phyloP scores from a whole-genome alignment of 768 basidiomycete species.

The Porphyrellus cyaneotinctus region DNA sequence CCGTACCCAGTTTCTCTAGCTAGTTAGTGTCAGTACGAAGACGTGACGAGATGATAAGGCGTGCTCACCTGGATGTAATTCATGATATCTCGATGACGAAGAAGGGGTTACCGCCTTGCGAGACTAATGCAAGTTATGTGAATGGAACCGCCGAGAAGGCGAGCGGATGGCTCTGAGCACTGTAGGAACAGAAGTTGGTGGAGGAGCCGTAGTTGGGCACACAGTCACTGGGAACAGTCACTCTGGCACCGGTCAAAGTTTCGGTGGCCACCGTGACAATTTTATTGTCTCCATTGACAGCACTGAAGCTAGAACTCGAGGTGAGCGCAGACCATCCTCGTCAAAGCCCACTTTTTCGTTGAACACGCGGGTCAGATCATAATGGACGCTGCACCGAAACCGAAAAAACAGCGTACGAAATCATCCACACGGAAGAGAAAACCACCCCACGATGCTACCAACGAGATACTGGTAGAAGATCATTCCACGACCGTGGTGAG shows the following conservation, averaged over 20 bases:
- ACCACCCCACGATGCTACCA: background rate
- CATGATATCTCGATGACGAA: conserved; percentile 24
- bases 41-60: background rate
- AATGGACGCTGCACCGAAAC: conserved; percentile 45
- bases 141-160: conserved; percentile 3
- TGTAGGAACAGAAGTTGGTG: too few relatives aligned
- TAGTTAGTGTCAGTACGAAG: conserved; percentile 29
- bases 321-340: background rate
- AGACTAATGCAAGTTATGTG: conserved; percentile 3
- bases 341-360: background rate
- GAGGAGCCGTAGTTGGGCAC: too few relatives aligned
- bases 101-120: background rate
- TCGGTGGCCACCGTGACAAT: background rate
- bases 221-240: too few relatives aligned
- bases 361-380: background rate
- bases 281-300: conserved; percentile 1
- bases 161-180: background rate
- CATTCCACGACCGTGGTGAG: conserved; percentile 19
- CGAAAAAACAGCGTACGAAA: conserved; percentile 54
- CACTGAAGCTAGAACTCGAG: background rate
- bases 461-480: conserved; percentile 27
- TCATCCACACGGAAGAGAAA: conserved; percentile 30
- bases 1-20: conserved; percentile 82
- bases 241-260: conserved; percentile 2
- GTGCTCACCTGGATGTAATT: conserved; percentile 55